These are phyloP conservation scores for Jimgerdemannia lactiflua DNA, from an alignment of 192 early-diverging fungal genomes.

Conservation along the genomic window DNA sequence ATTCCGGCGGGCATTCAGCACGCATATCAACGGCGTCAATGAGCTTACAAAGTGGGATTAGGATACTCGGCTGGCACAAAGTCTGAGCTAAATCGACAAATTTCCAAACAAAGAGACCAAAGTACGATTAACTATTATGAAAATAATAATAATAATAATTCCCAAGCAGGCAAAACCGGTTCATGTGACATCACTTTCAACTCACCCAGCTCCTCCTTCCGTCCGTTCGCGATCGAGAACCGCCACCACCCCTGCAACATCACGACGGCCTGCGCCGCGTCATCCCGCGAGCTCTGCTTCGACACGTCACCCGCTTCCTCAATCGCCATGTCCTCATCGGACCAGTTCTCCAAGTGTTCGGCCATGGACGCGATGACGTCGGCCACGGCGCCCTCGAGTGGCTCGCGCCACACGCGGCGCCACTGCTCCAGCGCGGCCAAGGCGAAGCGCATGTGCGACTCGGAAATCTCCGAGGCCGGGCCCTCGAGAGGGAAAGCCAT, in stretches of 20 bases:
- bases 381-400: neutral
- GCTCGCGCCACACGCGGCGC: neutral
- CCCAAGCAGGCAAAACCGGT: no score
- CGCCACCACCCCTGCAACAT: neutral
- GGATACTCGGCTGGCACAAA: neutral
- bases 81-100: neutral
- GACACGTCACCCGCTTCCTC: no score
- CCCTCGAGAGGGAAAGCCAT: neutral
- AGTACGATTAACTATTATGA: neutral
- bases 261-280: neutral
- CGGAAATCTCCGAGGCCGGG: neutral
- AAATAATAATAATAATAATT: no score
- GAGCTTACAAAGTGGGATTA: neutral
- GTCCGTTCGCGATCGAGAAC: neutral
- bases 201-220: neutral
- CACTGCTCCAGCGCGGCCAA: slow-evolving; percentile 1
- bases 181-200: neutral
- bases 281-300: neutral
- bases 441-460: neutral
- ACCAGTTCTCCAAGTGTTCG: neutral
- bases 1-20: neutral
- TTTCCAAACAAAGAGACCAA: no score
- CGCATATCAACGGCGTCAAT: neutral
- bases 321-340: neutral
- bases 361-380: neutral